A percentile compares a stretch with the other conserved stretches of the same genome.
Conservation (phyloP, 164 flowering plant species). For the Tetrastigma voinierianum region DNA sequence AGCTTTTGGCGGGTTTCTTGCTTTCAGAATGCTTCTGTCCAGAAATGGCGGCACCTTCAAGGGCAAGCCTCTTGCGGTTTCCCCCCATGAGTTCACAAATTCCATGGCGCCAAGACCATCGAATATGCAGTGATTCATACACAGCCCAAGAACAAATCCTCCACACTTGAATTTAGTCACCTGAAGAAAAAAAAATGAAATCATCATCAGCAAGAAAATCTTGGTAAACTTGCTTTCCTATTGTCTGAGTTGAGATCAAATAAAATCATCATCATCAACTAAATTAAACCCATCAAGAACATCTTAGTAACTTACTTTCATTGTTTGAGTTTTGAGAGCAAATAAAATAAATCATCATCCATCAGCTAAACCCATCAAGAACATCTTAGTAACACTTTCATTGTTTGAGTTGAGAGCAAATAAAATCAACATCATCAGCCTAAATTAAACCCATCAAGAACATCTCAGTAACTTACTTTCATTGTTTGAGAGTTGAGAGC, state of each 20-base stretch:
- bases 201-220: not conserved
- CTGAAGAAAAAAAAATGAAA: conserved; percentile 25
- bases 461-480: no score
- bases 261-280: no score
- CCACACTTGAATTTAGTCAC: conserved; percentile 90
- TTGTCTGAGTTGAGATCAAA: not conserved
- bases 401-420: not conserved
- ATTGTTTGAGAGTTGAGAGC: no score
- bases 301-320: no score
- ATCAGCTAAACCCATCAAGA: not conserved
- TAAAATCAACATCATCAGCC: no score
- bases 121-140: conserved; percentile 79
- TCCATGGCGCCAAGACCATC: conserved; percentile 91
- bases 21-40: conserved; percentile 62
- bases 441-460: no score
- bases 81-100: conserved; percentile 86
- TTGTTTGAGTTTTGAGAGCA: no score
- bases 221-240: not conserved
- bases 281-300: no score
- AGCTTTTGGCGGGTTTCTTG: conserved; percentile 57
- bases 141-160: conserved; percentile 77
- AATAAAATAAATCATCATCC: no score
- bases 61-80: conserved; percentile 64
- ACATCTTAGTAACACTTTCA: not conserved
- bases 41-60: conserved; percentile 52